Evolutionary conservation across 176 grass and related monocot genomes (phyloP).

Genomic region (Triticum dicoccoides): DNA sequence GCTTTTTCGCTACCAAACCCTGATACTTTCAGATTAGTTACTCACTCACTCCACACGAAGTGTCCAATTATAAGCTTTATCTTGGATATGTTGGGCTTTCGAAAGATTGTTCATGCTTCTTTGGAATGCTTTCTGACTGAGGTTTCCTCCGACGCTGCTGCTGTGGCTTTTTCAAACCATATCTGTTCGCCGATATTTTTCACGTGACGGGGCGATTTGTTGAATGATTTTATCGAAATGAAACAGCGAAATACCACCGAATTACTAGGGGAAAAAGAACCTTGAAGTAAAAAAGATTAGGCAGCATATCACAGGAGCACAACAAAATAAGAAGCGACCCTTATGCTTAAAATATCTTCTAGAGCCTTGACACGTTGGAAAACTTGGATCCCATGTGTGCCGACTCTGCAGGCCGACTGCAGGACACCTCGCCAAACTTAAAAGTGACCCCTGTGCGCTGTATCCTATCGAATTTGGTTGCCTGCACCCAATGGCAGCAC

Average conservation of each 20-base stretch:
- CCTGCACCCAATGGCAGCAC: slow-evolving; percentile 24
- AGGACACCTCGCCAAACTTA: slow-evolving; percentile 27
- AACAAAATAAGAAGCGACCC: not conserved
- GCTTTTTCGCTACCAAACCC: slow-evolving; percentile 8
- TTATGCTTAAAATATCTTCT: slow-evolving; percentile 9
- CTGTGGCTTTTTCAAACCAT: not conserved
- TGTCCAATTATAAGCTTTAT: slow-evolving; percentile 17
- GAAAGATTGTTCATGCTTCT: not conserved
- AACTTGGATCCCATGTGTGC: not conserved
- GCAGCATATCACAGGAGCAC: not conserved
- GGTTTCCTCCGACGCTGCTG: not conserved
- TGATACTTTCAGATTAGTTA: slow-evolving; percentile 16
- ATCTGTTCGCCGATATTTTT: not conserved
- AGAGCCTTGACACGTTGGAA: slow-evolving; percentile 25
- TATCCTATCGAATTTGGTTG: slow-evolving; percentile 13
- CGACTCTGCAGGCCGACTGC: slow-evolving; percentile 17
- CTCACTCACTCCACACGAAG: not conserved
- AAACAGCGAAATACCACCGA: not conserved
- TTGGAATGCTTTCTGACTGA: not conserved
- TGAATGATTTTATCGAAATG: not conserved
- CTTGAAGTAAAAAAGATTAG: not conserved
- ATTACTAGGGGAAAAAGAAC: not conserved
- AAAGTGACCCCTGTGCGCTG: slow-evolving; percentile 16
- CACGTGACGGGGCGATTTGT: not conserved
- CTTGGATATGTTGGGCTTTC: not conserved